Percentiles rank a stretch among this genome's conserved stretches.
These are phyloP conservation scores for Saposhnikovia divaricata DNA, from an alignment of 129 eudicot genomes.

Conservation along the genomic window DNA sequence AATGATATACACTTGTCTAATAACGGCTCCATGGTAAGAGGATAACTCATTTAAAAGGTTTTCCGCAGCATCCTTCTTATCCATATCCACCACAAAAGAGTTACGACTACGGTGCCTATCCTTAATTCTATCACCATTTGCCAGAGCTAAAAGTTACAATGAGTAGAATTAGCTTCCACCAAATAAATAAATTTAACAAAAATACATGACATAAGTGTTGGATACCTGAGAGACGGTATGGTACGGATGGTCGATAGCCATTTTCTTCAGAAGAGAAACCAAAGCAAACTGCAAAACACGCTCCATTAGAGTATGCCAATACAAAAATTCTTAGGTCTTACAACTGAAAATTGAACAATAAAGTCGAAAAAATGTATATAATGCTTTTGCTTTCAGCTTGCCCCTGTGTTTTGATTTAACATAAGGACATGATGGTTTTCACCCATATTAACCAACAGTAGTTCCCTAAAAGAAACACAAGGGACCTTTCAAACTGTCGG, in stretches of 20 bases:
- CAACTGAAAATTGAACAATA: neutral
- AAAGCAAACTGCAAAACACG: conserved; percentile 66
- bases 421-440: neutral
- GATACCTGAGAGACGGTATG: conserved; percentile 93
- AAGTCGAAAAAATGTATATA: neutral
- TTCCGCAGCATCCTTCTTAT: conserved; percentile 94
- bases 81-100: conserved; percentile 94
- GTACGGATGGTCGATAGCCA: conserved; percentile 94
- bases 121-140: conserved; percentile 97
- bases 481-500: neutral
- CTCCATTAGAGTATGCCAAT: neutral
- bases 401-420: neutral
- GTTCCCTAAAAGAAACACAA: neutral
- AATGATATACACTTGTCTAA: conserved; percentile 53
- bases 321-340: neutral
- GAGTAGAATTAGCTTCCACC: conserved; percentile 9
- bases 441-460: neutral
- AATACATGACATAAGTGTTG: neutral
- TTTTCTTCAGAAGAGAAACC: conserved; percentile 86
- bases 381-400: neutral
- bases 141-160: conserved; percentile 75
- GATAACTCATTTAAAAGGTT: conserved; percentile 72
- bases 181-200: neutral
- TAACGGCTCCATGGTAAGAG: conserved; percentile 62
- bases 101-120: conserved; percentile 93